A percentile compares a stretch with the other conserved stretches of the same genome.
Conservation (phyloP, 305 asterid genomes). For the Coffea humblotiana region DNA sequence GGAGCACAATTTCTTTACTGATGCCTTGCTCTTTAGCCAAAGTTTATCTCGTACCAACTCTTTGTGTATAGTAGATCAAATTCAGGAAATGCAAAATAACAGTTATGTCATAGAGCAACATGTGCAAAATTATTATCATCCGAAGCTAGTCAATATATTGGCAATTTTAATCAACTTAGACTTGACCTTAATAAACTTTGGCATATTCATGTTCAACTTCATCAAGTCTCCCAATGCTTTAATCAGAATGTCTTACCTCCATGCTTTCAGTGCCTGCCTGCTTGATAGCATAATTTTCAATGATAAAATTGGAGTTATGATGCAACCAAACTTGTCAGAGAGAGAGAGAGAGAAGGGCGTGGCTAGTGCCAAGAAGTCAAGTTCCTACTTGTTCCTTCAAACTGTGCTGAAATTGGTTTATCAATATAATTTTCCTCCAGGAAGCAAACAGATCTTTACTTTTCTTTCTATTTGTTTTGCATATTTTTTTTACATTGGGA, state of each 20-base stretch:
- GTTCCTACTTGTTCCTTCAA: neutral
- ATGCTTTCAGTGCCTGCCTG: neutral
- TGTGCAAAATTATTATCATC: neutral
- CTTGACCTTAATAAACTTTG: neutral
- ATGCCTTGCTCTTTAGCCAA: neutral
- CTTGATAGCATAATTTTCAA: neutral
- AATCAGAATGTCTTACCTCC: neutral
- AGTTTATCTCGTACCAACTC: neutral
- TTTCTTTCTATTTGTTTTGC: neutral
- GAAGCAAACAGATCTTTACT: neutral
- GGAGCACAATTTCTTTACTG: neutral
- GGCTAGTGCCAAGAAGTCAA: neutral
- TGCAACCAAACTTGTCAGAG: neutral
- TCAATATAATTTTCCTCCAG: neutral
- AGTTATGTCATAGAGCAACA: neutral
- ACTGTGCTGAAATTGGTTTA: neutral
- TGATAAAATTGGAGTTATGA: neutral
- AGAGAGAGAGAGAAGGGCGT: neutral
- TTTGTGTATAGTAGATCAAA: neutral
- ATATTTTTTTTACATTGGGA: neutral
- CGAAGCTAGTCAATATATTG: neutral
- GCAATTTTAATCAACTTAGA: neutral
- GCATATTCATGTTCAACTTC: neutral
- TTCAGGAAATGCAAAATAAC: neutral
- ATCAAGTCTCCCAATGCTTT: neutral